Evolutionary conservation across 805 yeast species (phyloP).

Genomic region (Nakazawaea wyomingensis): DNA sequence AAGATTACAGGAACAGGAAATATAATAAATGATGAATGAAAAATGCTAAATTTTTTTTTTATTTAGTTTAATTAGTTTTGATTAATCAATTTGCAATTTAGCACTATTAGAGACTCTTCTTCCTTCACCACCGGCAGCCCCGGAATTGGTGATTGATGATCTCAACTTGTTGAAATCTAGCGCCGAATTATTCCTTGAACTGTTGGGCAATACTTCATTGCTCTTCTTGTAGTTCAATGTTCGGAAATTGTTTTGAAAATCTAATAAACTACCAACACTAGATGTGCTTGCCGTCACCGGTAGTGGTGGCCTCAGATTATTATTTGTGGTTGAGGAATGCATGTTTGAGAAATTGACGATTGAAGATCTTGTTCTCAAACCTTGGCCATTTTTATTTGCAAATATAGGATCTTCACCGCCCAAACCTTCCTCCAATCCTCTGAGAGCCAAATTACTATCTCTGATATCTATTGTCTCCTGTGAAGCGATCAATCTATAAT

Average conservation of each 20-base stretch:
- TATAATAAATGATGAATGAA: too few relatives aligned
- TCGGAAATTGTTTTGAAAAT: conserved; percentile 6
- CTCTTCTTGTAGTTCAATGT: not conserved
- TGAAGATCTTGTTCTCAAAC: conserved; percentile 25
- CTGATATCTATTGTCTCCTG: conserved; percentile 15
- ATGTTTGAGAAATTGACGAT: not conserved
- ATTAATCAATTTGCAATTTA: conserved; percentile 3
- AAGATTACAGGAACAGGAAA: too few relatives aligned
- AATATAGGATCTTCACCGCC: not conserved
- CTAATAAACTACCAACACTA: conserved; percentile 9
- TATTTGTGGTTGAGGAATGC: conserved; percentile 1
- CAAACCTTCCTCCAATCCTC: conserved; percentile 18
- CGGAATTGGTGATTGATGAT: conserved; percentile 9
- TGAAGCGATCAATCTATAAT: conserved; percentile 15
- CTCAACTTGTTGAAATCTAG: conserved; percentile 12
- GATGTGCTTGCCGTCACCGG: conserved; percentile 4
- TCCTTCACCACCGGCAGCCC: not conserved
- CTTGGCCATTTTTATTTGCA: conserved; percentile 3
- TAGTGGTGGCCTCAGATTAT: conserved; percentile 4
- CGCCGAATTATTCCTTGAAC: not conserved
- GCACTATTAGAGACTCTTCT: conserved; percentile 4
- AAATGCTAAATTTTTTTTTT: not conserved
- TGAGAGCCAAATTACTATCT: conserved; percentile 12
- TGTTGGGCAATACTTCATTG: not conserved
- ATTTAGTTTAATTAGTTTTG: not conserved